A percentile compares a stretch with the other conserved stretches of the same genome.
Evolutionary conservation across 352 stramenopile genomes (phyloP).

Genomic region (Vaucheria bursata): DNA sequence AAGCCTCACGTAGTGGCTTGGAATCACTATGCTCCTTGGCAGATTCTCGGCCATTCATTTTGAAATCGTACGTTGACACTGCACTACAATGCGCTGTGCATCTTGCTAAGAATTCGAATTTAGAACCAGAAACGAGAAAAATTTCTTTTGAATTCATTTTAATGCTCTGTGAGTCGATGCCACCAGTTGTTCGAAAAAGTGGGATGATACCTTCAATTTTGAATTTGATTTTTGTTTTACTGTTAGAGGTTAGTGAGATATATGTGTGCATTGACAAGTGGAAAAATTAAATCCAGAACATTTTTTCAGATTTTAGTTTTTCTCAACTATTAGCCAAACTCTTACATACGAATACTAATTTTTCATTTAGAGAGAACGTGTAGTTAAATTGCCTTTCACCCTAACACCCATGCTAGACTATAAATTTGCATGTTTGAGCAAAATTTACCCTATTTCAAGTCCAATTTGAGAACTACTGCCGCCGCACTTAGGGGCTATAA

Average conservation of each 20-base stretch:
- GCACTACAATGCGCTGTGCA: neutral
- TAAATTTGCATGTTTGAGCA: too few species aligned
- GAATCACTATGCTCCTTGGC: slow-evolving; percentile 20
- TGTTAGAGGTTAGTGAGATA: slow-evolving; percentile 12
- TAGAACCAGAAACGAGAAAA: slow-evolving; percentile 10
- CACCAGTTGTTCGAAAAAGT: slow-evolving; percentile 3
- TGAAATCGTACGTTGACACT: slow-evolving; percentile 10
- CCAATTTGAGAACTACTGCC: too few species aligned
- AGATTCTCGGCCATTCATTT: slow-evolving; percentile 8
- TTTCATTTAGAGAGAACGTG: too few species aligned
- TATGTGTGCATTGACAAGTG: neutral
- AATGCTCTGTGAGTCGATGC: slow-evolving; percentile 21
- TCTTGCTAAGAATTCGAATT: neutral
- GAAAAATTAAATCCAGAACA: too few species aligned
- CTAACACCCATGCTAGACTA: too few species aligned
- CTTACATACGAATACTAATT: too few species aligned
- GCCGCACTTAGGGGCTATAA: too few species aligned
- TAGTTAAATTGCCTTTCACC: too few species aligned
- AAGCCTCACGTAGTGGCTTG: slow-evolving; percentile 15
- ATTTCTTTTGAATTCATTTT: slow-evolving; percentile 31
- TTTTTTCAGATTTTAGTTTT: too few species aligned
- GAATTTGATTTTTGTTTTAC: slow-evolving; percentile 21
- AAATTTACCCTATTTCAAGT: too few species aligned
- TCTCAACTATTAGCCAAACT: too few species aligned
- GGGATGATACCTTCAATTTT: slow-evolving; percentile 14